phyloP scores from a whole-genome alignment of 2,329 filamentous ascomycete genomes.

The Conoideocrella luteorostrata region DNA sequence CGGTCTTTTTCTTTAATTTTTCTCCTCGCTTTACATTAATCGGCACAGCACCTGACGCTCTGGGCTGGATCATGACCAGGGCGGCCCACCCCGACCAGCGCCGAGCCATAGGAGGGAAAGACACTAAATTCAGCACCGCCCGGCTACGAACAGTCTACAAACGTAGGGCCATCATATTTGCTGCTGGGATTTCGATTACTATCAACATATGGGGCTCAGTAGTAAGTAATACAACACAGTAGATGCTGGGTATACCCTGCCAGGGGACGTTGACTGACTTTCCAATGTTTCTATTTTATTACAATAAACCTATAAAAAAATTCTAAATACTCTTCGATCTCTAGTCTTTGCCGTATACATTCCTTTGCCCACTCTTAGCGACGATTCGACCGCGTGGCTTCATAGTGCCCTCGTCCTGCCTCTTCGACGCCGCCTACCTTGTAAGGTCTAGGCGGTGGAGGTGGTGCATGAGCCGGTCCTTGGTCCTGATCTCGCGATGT shows the following conservation, averaged over 20 bases:
- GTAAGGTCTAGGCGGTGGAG: conserved; percentile 30
- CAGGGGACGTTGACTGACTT: no score
- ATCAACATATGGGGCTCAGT: no score
- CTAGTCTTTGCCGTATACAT: conserved; percentile 26
- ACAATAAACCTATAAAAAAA: conserved; percentile 53
- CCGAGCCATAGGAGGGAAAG: background rate
- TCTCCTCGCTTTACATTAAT: no score
- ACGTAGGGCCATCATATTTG: no score
- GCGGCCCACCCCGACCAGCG: no score
- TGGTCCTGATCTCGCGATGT: conserved; percentile 22
- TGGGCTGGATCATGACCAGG: background rate
- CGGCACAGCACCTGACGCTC: no score
- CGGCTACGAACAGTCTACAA: background rate
- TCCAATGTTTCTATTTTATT: no score
- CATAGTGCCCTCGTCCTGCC: conserved; percentile 25
- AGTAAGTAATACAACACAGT: no score
- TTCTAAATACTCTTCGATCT: conserved; percentile 25
- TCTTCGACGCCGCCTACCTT: conserved; percentile 30
- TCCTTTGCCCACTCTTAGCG: conserved; percentile 18
- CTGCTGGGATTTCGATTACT: no score
- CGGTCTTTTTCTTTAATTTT: no score
- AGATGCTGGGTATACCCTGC: no score
- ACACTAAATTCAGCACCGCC: background rate
- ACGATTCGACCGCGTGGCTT: conserved; percentile 15
- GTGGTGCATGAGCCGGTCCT: conserved; percentile 21